These are phyloP conservation scores for Puccinia horiana DNA, from an alignment of 1,284 basidiomycete species.

Conservation along the genomic window DNA sequence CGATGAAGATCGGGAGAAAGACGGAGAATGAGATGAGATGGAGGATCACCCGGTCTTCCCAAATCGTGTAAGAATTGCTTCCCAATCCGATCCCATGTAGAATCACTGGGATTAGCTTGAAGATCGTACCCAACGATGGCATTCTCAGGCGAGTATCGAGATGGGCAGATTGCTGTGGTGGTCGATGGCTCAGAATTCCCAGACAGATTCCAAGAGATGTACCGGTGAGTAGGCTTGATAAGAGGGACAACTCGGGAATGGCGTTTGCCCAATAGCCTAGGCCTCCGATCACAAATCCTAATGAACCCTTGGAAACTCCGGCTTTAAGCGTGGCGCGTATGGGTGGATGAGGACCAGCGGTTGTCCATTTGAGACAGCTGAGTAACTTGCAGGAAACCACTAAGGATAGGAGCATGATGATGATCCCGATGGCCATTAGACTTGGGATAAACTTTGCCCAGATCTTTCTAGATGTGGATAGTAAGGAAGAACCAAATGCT, in stretches of 20 bases:
- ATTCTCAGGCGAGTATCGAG: background rate
- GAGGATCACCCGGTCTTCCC: slow-evolving; percentile 82
- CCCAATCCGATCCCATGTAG: slow-evolving; percentile 47
- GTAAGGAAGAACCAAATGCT: slow-evolving; percentile 22
- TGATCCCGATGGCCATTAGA: slow-evolving; percentile 70
- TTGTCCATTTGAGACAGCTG: slow-evolving; percentile 8
- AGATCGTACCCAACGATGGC: slow-evolving; percentile 18
- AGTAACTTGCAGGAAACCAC: slow-evolving; percentile 16
- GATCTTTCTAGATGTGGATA: slow-evolving; percentile 66
- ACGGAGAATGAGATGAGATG: slow-evolving; percentile 69
- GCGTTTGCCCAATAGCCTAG: slow-evolving; percentile 23
- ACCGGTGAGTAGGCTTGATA: slow-evolving; percentile 5
- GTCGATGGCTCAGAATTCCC: slow-evolving; percentile 10
- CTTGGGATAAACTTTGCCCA: slow-evolving; percentile 92
- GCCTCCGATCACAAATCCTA: background rate
- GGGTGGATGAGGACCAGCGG: slow-evolving; percentile 3
- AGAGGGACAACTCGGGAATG: slow-evolving; percentile 50
- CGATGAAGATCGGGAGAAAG: slow-evolving; percentile 64
- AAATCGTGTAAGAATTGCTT: slow-evolving; percentile 86
- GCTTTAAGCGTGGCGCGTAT: background rate
- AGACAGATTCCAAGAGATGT: slow-evolving; percentile 17
- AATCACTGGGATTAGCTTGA: slow-evolving; percentile 12
- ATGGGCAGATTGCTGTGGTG: background rate
- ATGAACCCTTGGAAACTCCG: background rate
- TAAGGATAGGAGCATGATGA: slow-evolving; percentile 59